Evolutionary conservation across 345 rosid species (phyloP), one percentile per base, ranked within the genome.

Genomic region (Ricinus communis): DNA sequence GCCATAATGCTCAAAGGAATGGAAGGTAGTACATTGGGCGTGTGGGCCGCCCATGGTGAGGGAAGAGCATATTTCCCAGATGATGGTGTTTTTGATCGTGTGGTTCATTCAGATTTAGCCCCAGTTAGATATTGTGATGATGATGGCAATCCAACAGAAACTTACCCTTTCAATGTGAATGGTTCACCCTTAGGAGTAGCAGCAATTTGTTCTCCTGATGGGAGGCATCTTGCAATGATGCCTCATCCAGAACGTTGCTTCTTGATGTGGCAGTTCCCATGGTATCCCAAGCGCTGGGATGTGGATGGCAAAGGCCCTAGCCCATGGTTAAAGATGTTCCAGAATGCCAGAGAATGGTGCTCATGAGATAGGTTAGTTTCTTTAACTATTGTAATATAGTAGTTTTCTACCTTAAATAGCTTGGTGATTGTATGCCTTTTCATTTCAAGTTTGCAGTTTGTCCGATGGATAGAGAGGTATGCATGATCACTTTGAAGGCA

Each of bases 21-120:
- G 98, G 94, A 85, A 54, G 98, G 97, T 33, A 93, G 96, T 66
- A 91, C 96, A 1, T 75, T 91, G 49, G 98, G 98, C 21, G 96
- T 93, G 25, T 93, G 97, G 98, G 90, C 95, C n/a, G 96, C 98
- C 68, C 97, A 93, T 63, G 98, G 98, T 40, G 97, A 93, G 79
- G 98, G 98, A 54, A 77, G 90, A 65, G 97, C 97, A 13, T 93
- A 91, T 60, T 93, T 93, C 77, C 98, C 96, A 0, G 93, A 93
- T 36, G 87, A 88, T 80, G 93, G 96, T 2, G 95, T 93, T 54
- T 71, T 93, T 46, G 98, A 91, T 75, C 80, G 78, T n/a, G 83
- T 91, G 63, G 78, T 90, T 51, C 87, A 88, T 76, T 87, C 93
- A 5, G 71, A 84, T 63, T 79, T 93, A 70, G 93, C 93, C 11